Conservation (phyloP, 352 stramenopile species). For the Globisporangium abappressorium region DNA sequence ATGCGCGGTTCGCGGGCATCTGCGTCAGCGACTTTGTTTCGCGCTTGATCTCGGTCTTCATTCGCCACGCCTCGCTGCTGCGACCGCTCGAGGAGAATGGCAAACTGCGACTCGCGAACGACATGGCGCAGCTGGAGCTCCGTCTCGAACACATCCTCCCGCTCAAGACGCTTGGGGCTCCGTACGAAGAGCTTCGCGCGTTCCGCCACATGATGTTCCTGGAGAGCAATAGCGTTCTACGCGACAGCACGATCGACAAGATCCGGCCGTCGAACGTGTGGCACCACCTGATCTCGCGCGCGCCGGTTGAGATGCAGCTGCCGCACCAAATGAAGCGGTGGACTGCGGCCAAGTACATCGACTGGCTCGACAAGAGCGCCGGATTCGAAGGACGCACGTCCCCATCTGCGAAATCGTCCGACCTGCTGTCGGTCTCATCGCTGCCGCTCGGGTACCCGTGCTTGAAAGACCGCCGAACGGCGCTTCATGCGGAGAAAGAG, state of each 20-base stretch:
- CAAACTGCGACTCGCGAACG: slow-evolving; percentile 77
- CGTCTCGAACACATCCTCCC: slow-evolving; percentile 57
- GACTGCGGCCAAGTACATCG: slow-evolving; percentile 72
- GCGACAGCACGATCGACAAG: slow-evolving; percentile 76
- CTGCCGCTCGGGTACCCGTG: slow-evolving; percentile 66
- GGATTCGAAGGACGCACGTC: slow-evolving; percentile 22
- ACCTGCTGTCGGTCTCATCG: slow-evolving; percentile 29
- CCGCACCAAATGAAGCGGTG: slow-evolving; percentile 76
- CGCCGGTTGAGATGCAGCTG: slow-evolving; percentile 64
- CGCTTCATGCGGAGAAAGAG: slow-evolving; percentile 59
- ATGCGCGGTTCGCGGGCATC: slow-evolving; percentile 41
- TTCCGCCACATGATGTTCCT: slow-evolving; percentile 86
- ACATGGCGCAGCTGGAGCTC: slow-evolving; percentile 84
- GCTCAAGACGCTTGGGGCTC: slow-evolving; percentile 49
- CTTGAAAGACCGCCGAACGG: slow-evolving; percentile 50
- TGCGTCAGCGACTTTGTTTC: slow-evolving; percentile 69
- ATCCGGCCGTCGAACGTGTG: slow-evolving; percentile 84
- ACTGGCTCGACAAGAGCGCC: slow-evolving; percentile 67
- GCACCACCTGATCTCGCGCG: slow-evolving; percentile 77
- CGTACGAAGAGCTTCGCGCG: slow-evolving; percentile 74
- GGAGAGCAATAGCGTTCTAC: slow-evolving; percentile 52
- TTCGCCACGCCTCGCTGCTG: slow-evolving; percentile 69
- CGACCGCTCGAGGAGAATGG: slow-evolving; percentile 71
- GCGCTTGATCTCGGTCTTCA: slow-evolving; percentile 73
- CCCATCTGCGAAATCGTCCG: slow-evolving; percentile 25